Evolutionary conservation across 75 land plant genomes (phyloP).

Genomic region (Cryptomeria japonica): DNA sequence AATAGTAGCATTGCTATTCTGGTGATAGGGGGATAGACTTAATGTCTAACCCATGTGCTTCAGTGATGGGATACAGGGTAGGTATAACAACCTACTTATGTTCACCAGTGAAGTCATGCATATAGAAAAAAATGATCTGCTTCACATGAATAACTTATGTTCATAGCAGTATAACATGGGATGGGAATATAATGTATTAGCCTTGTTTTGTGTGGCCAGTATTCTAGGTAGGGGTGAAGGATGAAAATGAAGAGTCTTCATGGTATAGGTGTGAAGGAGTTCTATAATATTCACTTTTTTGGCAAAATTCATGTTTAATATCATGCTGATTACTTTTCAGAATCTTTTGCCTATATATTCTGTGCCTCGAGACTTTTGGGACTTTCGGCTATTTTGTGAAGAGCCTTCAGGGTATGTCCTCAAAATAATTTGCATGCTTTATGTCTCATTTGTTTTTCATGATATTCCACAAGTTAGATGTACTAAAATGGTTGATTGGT

Average conservation of each 20-base stretch:
- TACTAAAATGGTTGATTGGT: background rate
- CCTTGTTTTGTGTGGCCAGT: background rate
- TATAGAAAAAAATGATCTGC: background rate
- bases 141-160: background rate
- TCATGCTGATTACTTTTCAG: constrained; percentile 33
- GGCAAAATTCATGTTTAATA: background rate
- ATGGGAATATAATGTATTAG: background rate
- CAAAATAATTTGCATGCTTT: background rate
- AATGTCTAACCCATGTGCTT: too few species aligned
- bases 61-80: too few species aligned
- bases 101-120: background rate
- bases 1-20: background rate
- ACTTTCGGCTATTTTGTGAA: constrained; percentile 53
- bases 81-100: too few species aligned
- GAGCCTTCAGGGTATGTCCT: constrained; percentile 64
- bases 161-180: background rate
- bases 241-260: background rate
- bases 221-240: background rate
- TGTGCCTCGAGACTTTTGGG: constrained; percentile 81
- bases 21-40: background rate
- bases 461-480: background rate
- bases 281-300: background rate
- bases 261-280: background rate
- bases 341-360: constrained; percentile 31
- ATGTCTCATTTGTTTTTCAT: background rate